Conservation (phyloP, 1,284 basidiomycete genomes). For the Ustilago vetiveriae region DNA sequence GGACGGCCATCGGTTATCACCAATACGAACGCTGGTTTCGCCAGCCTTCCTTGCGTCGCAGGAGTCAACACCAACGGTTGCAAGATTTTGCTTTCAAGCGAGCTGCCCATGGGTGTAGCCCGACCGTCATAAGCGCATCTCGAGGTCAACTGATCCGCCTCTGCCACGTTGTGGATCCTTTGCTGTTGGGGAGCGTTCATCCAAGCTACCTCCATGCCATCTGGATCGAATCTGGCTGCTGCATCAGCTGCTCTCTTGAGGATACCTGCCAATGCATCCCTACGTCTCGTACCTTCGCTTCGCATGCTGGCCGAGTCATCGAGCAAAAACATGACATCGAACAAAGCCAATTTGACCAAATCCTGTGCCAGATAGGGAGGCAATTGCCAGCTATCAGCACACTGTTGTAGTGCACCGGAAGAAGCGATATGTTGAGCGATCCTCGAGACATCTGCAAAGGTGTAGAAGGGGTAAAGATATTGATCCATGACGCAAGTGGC, state of each 20-base stretch:
- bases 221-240: constrained; percentile 51
- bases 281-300: constrained; percentile 27
- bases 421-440: constrained; percentile 52
- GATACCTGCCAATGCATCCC: constrained; percentile 45
- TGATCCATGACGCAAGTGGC: constrained; percentile 56
- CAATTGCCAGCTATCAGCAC: constrained; percentile 57
- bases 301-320: constrained; percentile 58
- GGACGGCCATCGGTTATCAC: constrained; percentile 58
- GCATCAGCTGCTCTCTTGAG: constrained; percentile 54
- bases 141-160: constrained; percentile 39
- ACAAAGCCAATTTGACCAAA: constrained; percentile 58
- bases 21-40: constrained; percentile 50
- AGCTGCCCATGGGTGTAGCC: constrained; percentile 52
- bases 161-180: constrained; percentile 42
- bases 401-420: constrained; percentile 42
- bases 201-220: constrained; percentile 59
- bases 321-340: constrained; percentile 59
- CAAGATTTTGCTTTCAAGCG: constrained; percentile 48
- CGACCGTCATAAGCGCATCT: constrained; percentile 45
- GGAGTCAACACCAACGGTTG: constrained; percentile 37
- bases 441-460: constrained; percentile 33
- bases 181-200: constrained; percentile 41
- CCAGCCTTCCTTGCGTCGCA: constrained; percentile 22
- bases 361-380: constrained; percentile 58
- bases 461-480: constrained; percentile 60